Base-by-base conservation (phyloP, 1,139 yeast genomes). In the Scheffersomyces lignicola region DNA sequence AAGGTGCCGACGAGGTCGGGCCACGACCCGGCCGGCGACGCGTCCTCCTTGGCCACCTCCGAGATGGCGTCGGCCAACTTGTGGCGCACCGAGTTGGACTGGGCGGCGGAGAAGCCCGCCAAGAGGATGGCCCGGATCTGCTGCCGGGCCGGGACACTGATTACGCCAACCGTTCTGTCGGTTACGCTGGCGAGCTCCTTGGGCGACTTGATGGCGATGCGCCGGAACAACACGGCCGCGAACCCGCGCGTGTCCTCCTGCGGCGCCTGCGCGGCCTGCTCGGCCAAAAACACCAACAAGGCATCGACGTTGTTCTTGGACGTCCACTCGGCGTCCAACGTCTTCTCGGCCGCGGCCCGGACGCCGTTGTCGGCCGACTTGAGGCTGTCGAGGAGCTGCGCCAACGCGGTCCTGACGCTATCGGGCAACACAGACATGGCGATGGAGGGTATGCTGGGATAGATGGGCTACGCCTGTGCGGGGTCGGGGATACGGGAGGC, bases 11-110 rank as follows among this genome's bases (percentile, higher is more conserved):
- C 63, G 32, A 90, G 72, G 32, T 85, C 90, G 18, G 80, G 76
- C 97, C 97, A 90, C 10, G 70, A 60, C 2, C 73, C 75, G 17
- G 69, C 67, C 11, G 69, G 69, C 4, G 67, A 56, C 9, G 65
- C 66, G 47, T 80, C 86, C 32, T 74, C 80, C 48, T 79, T 81
- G 3, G 96, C 95, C 27, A 92, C 79, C 59, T 90, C 97, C 1
- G 97, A 87, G 38, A 92, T 85, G 4, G 96, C 95, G 65, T 92
- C 98, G 4, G 96, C 82, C 36, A 92, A 69, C 56, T 92, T 92
- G 59, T 90, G 97, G 56, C 97, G 81, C 24, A 89, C 90, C 43
- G 74, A 77, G 41, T 78, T 78, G 15, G 84, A 68, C 39, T 73
- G 81, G 37, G 73, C 82, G 3, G 80, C 56, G 5, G 76, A 57